A percentile compares a stretch with the other conserved stretches of the same genome.
phyloP scores from a whole-genome alignment of 148 eudicot species.

The Selenicereus undatus region DNA sequence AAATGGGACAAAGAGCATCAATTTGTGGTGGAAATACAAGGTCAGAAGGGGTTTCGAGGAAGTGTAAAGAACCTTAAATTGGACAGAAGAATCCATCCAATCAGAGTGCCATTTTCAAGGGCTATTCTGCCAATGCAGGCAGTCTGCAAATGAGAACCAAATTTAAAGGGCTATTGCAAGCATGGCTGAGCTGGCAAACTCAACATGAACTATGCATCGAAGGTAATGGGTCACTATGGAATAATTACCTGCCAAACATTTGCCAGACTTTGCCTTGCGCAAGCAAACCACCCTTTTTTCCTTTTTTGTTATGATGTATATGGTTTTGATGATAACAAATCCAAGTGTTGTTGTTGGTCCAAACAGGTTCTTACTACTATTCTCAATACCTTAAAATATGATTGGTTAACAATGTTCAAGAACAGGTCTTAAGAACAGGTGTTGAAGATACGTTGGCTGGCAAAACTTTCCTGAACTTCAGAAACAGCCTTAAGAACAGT shows the following conservation, averaged over 20 bases:
- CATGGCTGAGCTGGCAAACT: neutral
- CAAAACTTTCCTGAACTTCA: too few species aligned
- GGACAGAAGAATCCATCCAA: constrained; percentile 88
- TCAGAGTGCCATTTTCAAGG: constrained; percentile 50
- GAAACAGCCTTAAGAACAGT: too few species aligned
- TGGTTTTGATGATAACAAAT: too few species aligned
- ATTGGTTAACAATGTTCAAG: too few species aligned
- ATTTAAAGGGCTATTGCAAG: neutral
- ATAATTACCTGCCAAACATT: constrained; percentile 71
- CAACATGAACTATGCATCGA: neutral
- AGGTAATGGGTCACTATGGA: neutral
- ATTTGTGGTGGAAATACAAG: neutral
- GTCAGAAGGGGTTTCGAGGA: neutral
- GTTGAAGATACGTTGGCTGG: too few species aligned
- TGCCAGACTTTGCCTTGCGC: constrained; percentile 82
- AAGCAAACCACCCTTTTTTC: neutral
- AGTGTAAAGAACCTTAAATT: constrained; percentile 49
- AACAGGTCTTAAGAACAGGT: too few species aligned
- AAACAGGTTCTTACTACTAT: too few species aligned
- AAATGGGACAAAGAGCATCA: neutral
- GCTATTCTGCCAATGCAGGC: constrained; percentile 93
- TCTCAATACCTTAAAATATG: too few species aligned
- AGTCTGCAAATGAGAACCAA: constrained; percentile 41
- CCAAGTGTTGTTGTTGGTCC: too few species aligned
- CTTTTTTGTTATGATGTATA: too few species aligned